Base-by-base conservation (phyloP, 805 yeast genomes). In the Pichia nanzhaoensis region DNA sequence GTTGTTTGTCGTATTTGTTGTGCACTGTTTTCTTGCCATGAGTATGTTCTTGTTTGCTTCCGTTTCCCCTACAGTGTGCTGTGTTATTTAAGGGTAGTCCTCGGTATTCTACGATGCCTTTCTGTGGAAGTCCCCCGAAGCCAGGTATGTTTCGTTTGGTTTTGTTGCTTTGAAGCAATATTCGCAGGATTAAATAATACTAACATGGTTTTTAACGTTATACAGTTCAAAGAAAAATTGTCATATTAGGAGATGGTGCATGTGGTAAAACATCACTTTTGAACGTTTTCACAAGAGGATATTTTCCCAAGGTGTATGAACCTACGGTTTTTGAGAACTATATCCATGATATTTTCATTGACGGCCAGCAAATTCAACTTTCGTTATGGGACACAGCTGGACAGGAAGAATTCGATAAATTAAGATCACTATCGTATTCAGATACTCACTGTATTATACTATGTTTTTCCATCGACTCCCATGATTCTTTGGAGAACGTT, bases 371-470 rank as follows among this genome's bases (percentile, higher is more conserved):
- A 41, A 85, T 91, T 56, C 95, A 90, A 59, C 69, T 91, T 46
- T 89, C 96, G 14, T 70, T 91, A 45, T 93, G 99, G 99, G 99
- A 91, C 63, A 91, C 99, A 5, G 99, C 99, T 1, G 99, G 99
- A 7, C 99, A 91, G 70, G 99, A 91, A 67, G 99, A 91, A 68
- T 91, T 91, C 57, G 99, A 91, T 64, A 76, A 97, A 51, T 74
- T 91, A 63, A 78, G 99, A 63, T 87, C 97, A 1, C 72, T 91
- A 50, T 84, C 95, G 41, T 93, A 93, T 65, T 82, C 90, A 22
- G 98, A 93, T 64, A 93, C 99, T 3, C 97, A 91, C 66, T 87
- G 96, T 57, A 90, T 93, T 56, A 93, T 91, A 90, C 76, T 91
- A 47, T 93, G 99, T 69, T 91, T 91, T 62, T 80, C 95, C 37